These are phyloP conservation scores for Asterionellopsis glacialis DNA, from an alignment of 108 stramenopile genomes.

Conservation along the genomic window DNA sequence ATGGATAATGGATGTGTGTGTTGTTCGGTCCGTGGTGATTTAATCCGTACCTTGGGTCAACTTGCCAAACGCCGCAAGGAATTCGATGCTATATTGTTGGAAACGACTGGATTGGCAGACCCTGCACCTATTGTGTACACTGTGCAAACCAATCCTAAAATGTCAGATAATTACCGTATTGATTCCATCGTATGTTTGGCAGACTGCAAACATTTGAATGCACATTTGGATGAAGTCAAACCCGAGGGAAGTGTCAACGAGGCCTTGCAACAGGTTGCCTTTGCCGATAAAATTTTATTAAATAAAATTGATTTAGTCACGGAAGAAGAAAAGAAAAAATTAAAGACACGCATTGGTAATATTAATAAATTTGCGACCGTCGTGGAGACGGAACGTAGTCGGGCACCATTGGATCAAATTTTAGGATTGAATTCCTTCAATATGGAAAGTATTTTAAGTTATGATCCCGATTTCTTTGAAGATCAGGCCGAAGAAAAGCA, in stretches of 20 bases:
- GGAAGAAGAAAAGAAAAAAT: constrained; percentile 72
- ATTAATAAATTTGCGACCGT: constrained; percentile 89
- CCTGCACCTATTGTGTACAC: constrained; percentile 97
- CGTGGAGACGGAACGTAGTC: constrained; percentile 80
- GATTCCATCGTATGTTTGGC: constrained; percentile 90
- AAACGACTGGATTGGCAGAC: constrained; percentile 94
- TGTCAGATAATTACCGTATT: constrained; percentile 81
- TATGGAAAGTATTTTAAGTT: constrained; percentile 83
- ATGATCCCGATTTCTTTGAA: constrained; percentile 87
- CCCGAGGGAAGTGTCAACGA: constrained; percentile 88
- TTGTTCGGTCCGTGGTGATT: constrained; percentile 97
- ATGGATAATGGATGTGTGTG: constrained; percentile 99
- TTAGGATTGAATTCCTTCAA: constrained; percentile 86
- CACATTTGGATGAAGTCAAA: constrained; percentile 90
- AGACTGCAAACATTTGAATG: constrained; percentile 84
- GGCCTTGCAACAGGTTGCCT: constrained; percentile 94
- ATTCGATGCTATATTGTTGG: constrained; percentile 92
- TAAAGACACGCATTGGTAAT: constrained; percentile 64
- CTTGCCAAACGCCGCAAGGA: constrained; percentile 83
- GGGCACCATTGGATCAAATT: constrained; percentile 83
- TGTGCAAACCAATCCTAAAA: constrained; percentile 89
- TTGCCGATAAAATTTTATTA: constrained; percentile 95
- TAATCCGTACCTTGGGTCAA: constrained; percentile 91
- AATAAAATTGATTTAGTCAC: constrained; percentile 96
- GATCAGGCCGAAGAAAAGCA: constrained; percentile 58